phyloP scores from a whole-genome alignment of 2,329 filamentous ascomycete genomes.

The Fusarium anguioides region DNA sequence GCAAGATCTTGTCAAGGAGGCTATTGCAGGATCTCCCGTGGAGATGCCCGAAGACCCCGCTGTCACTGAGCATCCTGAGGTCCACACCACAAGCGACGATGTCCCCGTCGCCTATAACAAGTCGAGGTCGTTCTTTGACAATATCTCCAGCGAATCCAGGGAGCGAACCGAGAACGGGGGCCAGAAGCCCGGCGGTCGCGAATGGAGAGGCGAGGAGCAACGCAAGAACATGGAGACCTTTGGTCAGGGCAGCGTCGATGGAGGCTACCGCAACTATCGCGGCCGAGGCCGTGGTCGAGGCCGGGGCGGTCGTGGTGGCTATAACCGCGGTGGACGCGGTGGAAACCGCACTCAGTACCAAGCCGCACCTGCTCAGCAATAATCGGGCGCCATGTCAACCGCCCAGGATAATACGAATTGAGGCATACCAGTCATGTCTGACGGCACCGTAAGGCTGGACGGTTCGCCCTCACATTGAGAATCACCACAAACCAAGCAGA shows the following conservation, averaged over 20 bases:
- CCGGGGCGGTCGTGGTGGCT: conserved; percentile 56
- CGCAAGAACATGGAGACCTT: conserved; percentile 98
- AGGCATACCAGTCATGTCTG: conserved; percentile 4
- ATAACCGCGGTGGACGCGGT: conserved; percentile 55
- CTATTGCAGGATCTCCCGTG: conserved; percentile 79
- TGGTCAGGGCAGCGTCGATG: conserved; percentile 94
- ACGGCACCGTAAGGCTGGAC: conserved; percentile 6
- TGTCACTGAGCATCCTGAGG: conserved; percentile 51
- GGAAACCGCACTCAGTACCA: conserved; percentile 51
- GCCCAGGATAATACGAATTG: conserved; percentile 1
- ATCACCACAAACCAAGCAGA: conserved; percentile 16
- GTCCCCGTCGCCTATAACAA: conserved; percentile 80
- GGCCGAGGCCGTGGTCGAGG: conserved; percentile 82
- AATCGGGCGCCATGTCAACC: conserved; percentile 6
- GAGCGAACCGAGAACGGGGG: conserved; percentile 81
- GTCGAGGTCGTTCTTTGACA: conserved; percentile 93
- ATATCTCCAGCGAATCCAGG: conserved; percentile 93
- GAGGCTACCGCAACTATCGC: conserved; percentile 79
- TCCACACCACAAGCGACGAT: conserved; percentile 54
- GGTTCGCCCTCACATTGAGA: neutral
- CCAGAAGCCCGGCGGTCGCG: conserved; percentile 78
- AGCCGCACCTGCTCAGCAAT: conserved; percentile 44
- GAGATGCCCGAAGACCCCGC: conserved; percentile 60
- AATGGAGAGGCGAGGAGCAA: conserved; percentile 93
- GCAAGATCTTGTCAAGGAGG: conserved; percentile 80